Evolutionary conservation across 352 stramenopile genomes (phyloP), one percentile per base, ranked within the genome.

Genomic region (Pythium utonaiense): DNA sequence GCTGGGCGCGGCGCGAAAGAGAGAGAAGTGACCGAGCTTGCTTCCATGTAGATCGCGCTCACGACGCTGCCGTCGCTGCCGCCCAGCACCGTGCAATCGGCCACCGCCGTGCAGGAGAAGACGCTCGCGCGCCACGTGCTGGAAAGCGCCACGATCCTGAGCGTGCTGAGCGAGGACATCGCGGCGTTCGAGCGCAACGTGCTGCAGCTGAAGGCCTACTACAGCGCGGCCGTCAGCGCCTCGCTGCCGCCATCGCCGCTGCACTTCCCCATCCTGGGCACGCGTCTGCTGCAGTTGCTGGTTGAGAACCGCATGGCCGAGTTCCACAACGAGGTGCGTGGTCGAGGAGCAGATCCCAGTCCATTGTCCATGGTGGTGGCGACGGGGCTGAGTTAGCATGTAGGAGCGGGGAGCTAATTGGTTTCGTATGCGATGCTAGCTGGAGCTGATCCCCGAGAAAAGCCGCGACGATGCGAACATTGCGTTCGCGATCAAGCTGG

Each of bases 281-380:
- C 93, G 56, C 87, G 92, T 31, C 66, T 97, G 53, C 77, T 97
- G 45, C 90, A 96, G 59, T 60, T 97, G 17, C 75, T 97, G 10
- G 90, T 97, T 24, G 88, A 97, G 68, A 96, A 96, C 71, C 83
- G 86, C 61, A 94, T 97, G 83, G 89, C 88, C 41, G 90, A 97
- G 64, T 97, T 97, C 69, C 89, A 97, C 83, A 96, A 93, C 57
- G 88, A 97, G 70, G 77, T 87, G 51, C 9, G 48, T 47, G 8
- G 3, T n/a, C 28, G 6, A 14, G 16, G n/a, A n/a, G n/a, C n/a
- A n/a, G n/a, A n/a, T n/a, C n/a, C n/a, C n/a, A n/a, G n/a, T n/a
- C n/a, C n/a, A n/a, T n/a, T n/a, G n/a, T n/a, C n/a, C n/a, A n/a
- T n/a, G n/a, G n/a, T n/a, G n/a, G n/a, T n/a, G n/a, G n/a, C n/a